These are phyloP conservation scores for Suillus spraguei DNA, from an alignment of 768 basidiomycete genomes.

Conservation along the genomic window DNA sequence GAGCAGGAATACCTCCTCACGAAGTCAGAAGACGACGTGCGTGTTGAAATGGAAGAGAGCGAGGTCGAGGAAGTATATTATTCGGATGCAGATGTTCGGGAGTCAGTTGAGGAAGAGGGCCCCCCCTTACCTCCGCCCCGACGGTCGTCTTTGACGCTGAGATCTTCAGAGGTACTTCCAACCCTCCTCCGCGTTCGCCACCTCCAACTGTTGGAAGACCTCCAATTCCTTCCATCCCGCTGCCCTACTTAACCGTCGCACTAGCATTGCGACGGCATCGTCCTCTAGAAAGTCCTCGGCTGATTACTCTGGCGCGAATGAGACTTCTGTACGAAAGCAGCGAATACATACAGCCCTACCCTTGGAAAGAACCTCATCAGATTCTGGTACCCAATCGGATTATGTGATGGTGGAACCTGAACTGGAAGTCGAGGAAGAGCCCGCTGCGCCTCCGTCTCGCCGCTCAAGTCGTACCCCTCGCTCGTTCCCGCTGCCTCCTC, in stretches of 20 bases:
- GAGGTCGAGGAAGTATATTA: constrained; percentile 69
- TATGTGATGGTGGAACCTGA: constrained; percentile 69
- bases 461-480: constrained; percentile 32
- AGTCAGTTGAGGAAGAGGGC: constrained; percentile 42
- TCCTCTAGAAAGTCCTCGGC: constrained; percentile 43
- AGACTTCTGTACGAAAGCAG: constrained; percentile 17
- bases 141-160: constrained; percentile 26
- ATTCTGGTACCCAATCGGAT: constrained; percentile 40
- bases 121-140: constrained; percentile 62
- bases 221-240: constrained; percentile 41
- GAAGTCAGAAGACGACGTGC: constrained; percentile 63
- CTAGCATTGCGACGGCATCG: constrained; percentile 37
- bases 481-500: constrained; percentile 32
- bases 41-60: constrained; percentile 71
- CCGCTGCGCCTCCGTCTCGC: constrained; percentile 44
- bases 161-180: constrained; percentile 37
- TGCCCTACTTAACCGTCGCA: constrained; percentile 33
- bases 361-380: constrained; percentile 8
- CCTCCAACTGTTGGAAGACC: constrained; percentile 37
- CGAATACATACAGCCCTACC: background rate
- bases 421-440: constrained; percentile 34
- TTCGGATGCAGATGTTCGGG: constrained; percentile 49
- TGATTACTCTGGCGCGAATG: constrained; percentile 25
- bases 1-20: constrained; percentile 24
- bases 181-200: constrained; percentile 47